These are phyloP conservation scores for Penicillium parvum DNA, from an alignment of 495 filamentous ascomycete species.

Conservation along the genomic window DNA sequence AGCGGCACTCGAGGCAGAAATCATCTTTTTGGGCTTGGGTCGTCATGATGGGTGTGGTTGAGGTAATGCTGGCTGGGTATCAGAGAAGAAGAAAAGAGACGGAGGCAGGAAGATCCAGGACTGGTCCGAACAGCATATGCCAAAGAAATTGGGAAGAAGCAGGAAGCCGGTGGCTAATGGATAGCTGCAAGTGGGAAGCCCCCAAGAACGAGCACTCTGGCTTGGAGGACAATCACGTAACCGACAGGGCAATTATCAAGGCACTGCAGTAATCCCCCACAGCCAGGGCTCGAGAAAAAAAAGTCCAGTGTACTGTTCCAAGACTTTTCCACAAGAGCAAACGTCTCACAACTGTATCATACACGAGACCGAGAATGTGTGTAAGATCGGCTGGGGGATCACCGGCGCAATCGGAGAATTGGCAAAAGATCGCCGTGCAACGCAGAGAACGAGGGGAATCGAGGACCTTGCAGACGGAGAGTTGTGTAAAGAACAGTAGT, in stretches of 20 bases:
- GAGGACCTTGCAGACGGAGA: constrained; percentile 23
- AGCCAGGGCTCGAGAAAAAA: neutral
- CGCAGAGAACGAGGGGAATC: neutral
- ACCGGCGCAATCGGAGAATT: constrained; percentile 23
- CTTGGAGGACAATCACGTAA: constrained; percentile 8
- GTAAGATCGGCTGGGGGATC: constrained; percentile 6
- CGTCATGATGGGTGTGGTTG: constrained; percentile 30
- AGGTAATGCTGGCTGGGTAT: too few relatives aligned
- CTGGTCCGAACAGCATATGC: too few relatives aligned
- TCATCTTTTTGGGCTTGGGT: constrained; percentile 32
- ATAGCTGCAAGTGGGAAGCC: too few relatives aligned
- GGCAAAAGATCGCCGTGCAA: constrained; percentile 19
- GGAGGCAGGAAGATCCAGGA: neutral
- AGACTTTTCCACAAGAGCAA: constrained; percentile 2
- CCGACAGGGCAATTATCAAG: neutral
- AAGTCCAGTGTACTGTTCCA: constrained; percentile 1
- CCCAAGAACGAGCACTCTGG: constrained; percentile 11
- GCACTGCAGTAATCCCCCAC: neutral
- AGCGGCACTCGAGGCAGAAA: constrained; percentile 44
- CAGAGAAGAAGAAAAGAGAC: neutral
- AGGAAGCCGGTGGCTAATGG: neutral
- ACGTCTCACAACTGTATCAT: constrained; percentile 19
- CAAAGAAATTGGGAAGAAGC: too few relatives aligned
- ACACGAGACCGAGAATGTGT: constrained; percentile 4
- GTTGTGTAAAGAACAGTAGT: too few relatives aligned